phyloP scores from a whole-genome alignment of 495 filamentous ascomycete species.

The Penicillium roqueforti region DNA sequence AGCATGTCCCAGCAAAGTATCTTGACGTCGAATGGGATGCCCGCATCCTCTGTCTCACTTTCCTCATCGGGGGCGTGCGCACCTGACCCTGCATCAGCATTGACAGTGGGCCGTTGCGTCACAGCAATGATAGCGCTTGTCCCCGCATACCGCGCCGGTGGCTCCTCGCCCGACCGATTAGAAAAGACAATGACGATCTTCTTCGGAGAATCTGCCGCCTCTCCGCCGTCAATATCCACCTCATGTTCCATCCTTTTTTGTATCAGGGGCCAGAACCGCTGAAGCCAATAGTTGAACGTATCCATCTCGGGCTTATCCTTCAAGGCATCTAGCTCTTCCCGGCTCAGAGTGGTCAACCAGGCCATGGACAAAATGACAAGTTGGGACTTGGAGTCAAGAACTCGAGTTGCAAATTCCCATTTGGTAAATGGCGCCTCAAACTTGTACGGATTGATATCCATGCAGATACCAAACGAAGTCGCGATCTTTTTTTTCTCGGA shows the following conservation, averaged over 20 bases:
- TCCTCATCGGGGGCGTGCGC: slow-evolving; percentile 6
- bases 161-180: slow-evolving; percentile 75
- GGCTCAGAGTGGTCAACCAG: slow-evolving; percentile 63
- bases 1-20: slow-evolving; percentile 46
- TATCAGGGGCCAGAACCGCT: slow-evolving; percentile 71
- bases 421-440: slow-evolving; percentile 72
- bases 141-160: slow-evolving; percentile 65
- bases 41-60: slow-evolving; percentile 16
- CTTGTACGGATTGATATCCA: slow-evolving; percentile 66
- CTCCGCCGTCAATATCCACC: slow-evolving; percentile 22
- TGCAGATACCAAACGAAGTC: slow-evolving; percentile 84
- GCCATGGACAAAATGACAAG: slow-evolving; percentile 84
- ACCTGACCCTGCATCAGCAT: slow-evolving; percentile 24
- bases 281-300: slow-evolving; percentile 88
- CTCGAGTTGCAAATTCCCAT: slow-evolving; percentile 82
- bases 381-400: slow-evolving; percentile 60
- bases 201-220: slow-evolving; percentile 16
- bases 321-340: slow-evolving; percentile 42
- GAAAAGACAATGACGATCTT: slow-evolving; percentile 77
- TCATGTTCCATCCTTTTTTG: slow-evolving; percentile 42
- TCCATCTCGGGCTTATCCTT: slow-evolving; percentile 65
- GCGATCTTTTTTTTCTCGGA: slow-evolving; percentile 32
- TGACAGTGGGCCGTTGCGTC: slow-evolving; percentile 33
- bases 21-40: slow-evolving; percentile 34
- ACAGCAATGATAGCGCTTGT: slow-evolving; percentile 80